Conservation (phyloP, 1,284 basidiomycete genomes). For the Cutaneotrichosporon arboriforme region DNA sequence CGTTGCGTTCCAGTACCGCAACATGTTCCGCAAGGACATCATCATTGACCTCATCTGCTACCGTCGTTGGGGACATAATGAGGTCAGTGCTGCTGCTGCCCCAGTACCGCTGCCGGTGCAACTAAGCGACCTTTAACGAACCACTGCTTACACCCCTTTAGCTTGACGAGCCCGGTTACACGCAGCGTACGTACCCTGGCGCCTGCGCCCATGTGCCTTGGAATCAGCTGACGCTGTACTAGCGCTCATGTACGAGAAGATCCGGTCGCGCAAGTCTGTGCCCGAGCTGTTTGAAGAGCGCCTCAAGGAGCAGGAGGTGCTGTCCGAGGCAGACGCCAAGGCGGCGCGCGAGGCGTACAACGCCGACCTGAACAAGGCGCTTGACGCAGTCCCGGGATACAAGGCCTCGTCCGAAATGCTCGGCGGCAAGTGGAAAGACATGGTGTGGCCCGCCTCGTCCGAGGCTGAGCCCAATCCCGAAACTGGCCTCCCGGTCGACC, state of each 20-base stretch:
- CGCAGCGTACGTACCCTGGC: slow-evolving; percentile 55
- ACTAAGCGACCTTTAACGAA: neutral
- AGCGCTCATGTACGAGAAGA: slow-evolving; percentile 78
- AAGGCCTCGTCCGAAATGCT: slow-evolving; percentile 56
- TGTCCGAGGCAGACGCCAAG: slow-evolving; percentile 54
- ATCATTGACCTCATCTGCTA: slow-evolving; percentile 84
- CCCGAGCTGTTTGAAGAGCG: slow-evolving; percentile 74
- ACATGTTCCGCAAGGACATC: slow-evolving; percentile 78
- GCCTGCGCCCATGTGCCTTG: neutral
- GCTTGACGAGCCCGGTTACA: slow-evolving; percentile 83
- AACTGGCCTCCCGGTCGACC: slow-evolving; percentile 60
- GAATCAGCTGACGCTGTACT: slow-evolving; percentile 6
- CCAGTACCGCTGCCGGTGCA: neutral
- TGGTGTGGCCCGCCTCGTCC: slow-evolving; percentile 64
- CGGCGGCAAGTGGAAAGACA: slow-evolving; percentile 58
- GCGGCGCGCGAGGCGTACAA: slow-evolving; percentile 58
- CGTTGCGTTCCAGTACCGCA: slow-evolving; percentile 73
- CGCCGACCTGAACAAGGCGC: slow-evolving; percentile 57
- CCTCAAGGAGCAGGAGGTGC: slow-evolving; percentile 59
- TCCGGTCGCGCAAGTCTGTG: slow-evolving; percentile 66
- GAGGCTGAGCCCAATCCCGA: slow-evolving; percentile 57
- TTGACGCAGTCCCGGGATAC: slow-evolving; percentile 54
- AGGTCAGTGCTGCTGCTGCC: slow-evolving; percentile 38
- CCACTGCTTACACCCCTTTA: neutral
- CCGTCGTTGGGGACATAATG: slow-evolving; percentile 76